These are phyloP conservation scores for Chimonanthus praecox DNA, from an alignment of 164 flowering plant genomes.

Conservation along the genomic window DNA sequence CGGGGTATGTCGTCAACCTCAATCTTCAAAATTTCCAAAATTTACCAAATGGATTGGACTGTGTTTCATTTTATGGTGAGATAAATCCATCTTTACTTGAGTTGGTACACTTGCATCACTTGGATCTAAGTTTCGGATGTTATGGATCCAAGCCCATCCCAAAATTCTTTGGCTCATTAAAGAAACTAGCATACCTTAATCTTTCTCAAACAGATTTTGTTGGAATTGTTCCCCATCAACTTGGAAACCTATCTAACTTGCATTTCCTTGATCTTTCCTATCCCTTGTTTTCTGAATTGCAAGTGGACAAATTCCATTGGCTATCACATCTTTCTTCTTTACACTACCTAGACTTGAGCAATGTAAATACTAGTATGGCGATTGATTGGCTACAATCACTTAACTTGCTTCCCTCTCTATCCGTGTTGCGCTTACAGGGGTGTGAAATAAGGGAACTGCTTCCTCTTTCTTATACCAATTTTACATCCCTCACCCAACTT, in stretches of 20 bases:
- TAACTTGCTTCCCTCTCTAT: not conserved
- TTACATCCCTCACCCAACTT: not conserved
- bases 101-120: conserved; percentile 6
- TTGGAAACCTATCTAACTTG: conserved; percentile 14
- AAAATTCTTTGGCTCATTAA: conserved; percentile 8
- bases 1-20: conserved; percentile 7
- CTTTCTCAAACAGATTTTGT: not conserved
- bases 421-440: not conserved
- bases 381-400: not conserved
- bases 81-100: conserved; percentile 12
- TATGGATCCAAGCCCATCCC: conserved; percentile 9
- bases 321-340: conserved; percentile 1
- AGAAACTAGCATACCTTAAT: conserved; percentile 8
- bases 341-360: not conserved
- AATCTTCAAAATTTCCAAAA: not conserved
- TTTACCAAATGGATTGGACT: not conserved
- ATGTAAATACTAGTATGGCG: not conserved
- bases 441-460: not conserved
- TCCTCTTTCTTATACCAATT: conserved; percentile 1
- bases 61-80: conserved; percentile 1
- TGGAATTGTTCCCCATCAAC: conserved; percentile 11
- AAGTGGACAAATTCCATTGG: conserved; percentile 8
- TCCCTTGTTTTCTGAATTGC: not conserved
- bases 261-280: not conserved
- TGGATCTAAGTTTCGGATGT: conserved; percentile 10